Conservation (phyloP, 2,329 filamentous ascomycete genomes). For the Rugonectria rugulosa region DNA sequence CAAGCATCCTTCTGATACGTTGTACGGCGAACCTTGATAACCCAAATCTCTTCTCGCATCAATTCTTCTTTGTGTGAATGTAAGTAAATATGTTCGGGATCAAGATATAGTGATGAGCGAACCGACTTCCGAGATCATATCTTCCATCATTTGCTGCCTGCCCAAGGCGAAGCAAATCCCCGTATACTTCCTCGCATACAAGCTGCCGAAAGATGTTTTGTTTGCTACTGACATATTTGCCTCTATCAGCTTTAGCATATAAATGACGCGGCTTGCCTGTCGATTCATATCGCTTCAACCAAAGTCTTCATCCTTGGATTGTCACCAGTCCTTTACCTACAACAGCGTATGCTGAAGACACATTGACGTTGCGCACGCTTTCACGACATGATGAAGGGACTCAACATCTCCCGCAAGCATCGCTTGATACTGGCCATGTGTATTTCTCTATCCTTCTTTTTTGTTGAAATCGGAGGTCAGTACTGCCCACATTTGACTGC, state of each 20-base stretch:
- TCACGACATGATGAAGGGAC: slow-evolving; percentile 21
- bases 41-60: neutral
- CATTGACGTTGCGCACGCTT: neutral
- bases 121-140: slow-evolving; percentile 5
- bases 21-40: slow-evolving; percentile 10
- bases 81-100: neutral
- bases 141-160: slow-evolving; percentile 19
- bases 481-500: no score
- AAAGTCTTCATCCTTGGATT: neutral
- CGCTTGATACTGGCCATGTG: slow-evolving; percentile 56
- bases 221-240: neutral
- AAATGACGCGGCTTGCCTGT: neutral
- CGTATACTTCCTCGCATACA: slow-evolving; percentile 1
- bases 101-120: neutral
- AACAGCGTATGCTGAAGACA: no score
- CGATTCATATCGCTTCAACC: neutral
- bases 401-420: slow-evolving; percentile 47
- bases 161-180: slow-evolving; percentile 15
- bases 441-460: slow-evolving; percentile 60
- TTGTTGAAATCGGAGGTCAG: slow-evolving; percentile 59
- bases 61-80: neutral
- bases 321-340: no score
- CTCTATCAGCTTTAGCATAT: neutral
- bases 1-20: neutral
- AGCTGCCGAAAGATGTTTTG: slow-evolving; percentile 1